phyloP scores from a whole-genome alignment of 2,329 filamentous ascomycete genomes.

The Fusarium pseudograminearum region DNA sequence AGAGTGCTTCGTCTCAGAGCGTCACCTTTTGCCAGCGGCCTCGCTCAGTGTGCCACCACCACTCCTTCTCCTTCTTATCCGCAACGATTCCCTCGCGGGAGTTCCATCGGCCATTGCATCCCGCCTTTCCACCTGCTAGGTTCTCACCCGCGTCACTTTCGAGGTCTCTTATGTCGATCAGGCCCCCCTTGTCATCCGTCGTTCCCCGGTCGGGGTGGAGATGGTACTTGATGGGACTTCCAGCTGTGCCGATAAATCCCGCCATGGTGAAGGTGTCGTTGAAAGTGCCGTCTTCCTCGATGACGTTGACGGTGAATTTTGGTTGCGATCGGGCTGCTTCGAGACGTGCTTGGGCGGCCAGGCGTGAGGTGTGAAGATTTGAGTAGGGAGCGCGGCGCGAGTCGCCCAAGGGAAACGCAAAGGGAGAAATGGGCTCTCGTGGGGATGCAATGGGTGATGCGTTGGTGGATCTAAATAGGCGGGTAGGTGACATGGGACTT shows the following conservation, averaged over 20 bases:
- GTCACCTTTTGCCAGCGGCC: slow-evolving; percentile 56
- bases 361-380: slow-evolving; percentile 65
- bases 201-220: slow-evolving; percentile 69
- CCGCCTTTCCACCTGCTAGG: slow-evolving; percentile 52
- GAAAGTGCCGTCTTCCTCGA: slow-evolving; percentile 63
- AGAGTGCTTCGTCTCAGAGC: slow-evolving; percentile 25
- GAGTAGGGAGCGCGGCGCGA: slow-evolving; percentile 52
- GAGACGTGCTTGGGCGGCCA: slow-evolving; percentile 74
- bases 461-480: slow-evolving; percentile 54
- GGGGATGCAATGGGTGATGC: slow-evolving; percentile 50
- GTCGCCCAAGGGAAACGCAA: slow-evolving; percentile 28
- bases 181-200: slow-evolving; percentile 66
- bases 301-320: slow-evolving; percentile 69
- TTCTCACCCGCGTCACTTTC: slow-evolving; percentile 62
- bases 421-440: slow-evolving; percentile 24
- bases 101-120: slow-evolving; percentile 64
- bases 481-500: slow-evolving; percentile 44
- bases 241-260: slow-evolving; percentile 71
- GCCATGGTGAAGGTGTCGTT: slow-evolving; percentile 67
- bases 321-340: slow-evolving; percentile 67
- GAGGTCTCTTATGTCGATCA: slow-evolving; percentile 66
- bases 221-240: slow-evolving; percentile 70
- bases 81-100: slow-evolving; percentile 51
- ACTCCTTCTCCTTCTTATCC: slow-evolving; percentile 62
- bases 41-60: slow-evolving; percentile 64